Conservation (phyloP, 106 monocot species). For the Platanthera guangdongensis region DNA sequence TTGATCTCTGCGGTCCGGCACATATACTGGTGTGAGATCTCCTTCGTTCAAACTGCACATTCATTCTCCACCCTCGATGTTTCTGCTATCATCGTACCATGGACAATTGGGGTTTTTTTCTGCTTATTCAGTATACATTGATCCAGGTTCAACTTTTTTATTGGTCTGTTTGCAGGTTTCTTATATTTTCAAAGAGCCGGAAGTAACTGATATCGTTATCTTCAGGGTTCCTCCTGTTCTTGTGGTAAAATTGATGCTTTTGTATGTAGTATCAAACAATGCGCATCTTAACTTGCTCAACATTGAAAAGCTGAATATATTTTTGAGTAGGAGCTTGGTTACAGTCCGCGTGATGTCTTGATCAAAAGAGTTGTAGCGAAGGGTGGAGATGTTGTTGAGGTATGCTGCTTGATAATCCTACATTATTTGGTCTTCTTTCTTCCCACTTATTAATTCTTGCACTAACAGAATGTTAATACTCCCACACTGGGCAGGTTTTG, state of each 20-base stretch:
- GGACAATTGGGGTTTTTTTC: too few species aligned
- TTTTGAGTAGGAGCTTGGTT: constrained; percentile 54
- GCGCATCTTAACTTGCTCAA: neutral
- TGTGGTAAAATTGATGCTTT: constrained; percentile 26
- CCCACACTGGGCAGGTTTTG: constrained; percentile 36
- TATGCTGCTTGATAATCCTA: constrained; percentile 14
- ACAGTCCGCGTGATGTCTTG: constrained; percentile 72
- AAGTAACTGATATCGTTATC: constrained; percentile 75
- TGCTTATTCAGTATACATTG: too few species aligned
- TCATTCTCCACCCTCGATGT: too few species aligned
- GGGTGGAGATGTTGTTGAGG: constrained; percentile 82
- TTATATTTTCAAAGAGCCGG: constrained; percentile 73
- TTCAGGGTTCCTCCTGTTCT: constrained; percentile 69
- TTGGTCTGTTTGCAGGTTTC: constrained; percentile 49
- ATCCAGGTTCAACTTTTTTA: too few species aligned
- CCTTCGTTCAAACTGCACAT: too few species aligned
- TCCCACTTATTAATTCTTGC: neutral
- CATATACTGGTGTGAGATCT: too few species aligned
- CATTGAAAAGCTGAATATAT: neutral
- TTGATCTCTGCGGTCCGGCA: too few species aligned
- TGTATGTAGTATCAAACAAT: neutral
- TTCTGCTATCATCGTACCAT: too few species aligned
- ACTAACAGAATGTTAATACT: neutral
- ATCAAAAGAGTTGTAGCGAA: constrained; percentile 96
- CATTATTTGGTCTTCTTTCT: too few species aligned